Conservation (phyloP, 257 asterid genomes). For the Solanum ossicruentum region DNA sequence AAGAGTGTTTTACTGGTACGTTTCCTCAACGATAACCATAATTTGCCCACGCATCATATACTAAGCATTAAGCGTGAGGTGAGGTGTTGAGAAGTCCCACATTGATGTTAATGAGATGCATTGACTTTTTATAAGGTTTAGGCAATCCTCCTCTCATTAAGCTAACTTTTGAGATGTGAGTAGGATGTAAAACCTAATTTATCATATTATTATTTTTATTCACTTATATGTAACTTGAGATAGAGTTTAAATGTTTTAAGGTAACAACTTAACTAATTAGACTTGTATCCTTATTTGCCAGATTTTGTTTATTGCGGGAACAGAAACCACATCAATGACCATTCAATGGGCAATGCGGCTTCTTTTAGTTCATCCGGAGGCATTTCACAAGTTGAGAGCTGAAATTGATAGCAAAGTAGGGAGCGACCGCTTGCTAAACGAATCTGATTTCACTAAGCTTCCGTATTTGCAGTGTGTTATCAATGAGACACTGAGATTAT, state of each 20-base stretch:
- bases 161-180: too few relatives aligned
- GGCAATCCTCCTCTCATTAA: too few relatives aligned
- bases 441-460: conserved; percentile 35
- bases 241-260: neutral
- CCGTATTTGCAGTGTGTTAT: conserved; percentile 34
- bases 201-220: too few relatives aligned
- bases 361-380: conserved; percentile 24
- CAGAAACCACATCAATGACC: conserved; percentile 29
- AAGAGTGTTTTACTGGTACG: conserved; percentile 16
- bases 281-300: neutral
- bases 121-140: too few relatives aligned
- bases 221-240: neutral
- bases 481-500: conserved; percentile 38
- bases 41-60: too few relatives aligned
- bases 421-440: conserved; percentile 17
- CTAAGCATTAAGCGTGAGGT: too few relatives aligned
- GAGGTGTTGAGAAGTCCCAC: too few relatives aligned
- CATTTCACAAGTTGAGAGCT: conserved; percentile 17
- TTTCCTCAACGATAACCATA: neutral
- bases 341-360: conserved; percentile 35
- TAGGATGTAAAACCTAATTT: too few relatives aligned
- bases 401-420: conserved; percentile 42
- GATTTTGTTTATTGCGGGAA: conserved; percentile 44
- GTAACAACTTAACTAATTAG: neutral
- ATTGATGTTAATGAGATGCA: too few relatives aligned